Base-by-base conservation (phyloP, 352 stramenopile genomes). In the Phytopythium mirpurense region DNA sequence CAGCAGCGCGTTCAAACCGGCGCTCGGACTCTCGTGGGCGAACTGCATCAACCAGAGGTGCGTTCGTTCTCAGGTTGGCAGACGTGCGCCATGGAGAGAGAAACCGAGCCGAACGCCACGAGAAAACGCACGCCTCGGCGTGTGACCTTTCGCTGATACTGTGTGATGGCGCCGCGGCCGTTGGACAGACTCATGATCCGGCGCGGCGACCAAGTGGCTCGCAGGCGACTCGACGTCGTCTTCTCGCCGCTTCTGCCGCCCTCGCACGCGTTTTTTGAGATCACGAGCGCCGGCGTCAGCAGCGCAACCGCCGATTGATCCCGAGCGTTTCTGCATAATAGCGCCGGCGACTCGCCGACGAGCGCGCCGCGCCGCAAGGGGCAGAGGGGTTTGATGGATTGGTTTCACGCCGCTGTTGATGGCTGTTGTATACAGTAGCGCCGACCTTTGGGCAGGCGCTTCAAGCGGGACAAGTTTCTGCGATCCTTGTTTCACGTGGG, bases 41-140 rank as follows among this genome's bases (percentile, higher is more conserved):
- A 78, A 86, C 65, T 93, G 83, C 67, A 70, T 93, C 64, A 91
- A 90, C 61, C 83, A 93, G 57, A 65, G 83, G 78, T 88, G 63
- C 53, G 67, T 62, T 29, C 5, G 43, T 23, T 21, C 19, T 46
- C 48, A 12, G 18, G 23, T 37, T 36, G 16, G 5, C 8, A 50
- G 24, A 23, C 27, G 24, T 23, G 24, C 15, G 42, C 12, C 23
- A 50, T 7, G 19, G 23, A 12, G 40, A 41, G 18, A 14, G 1
- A 4, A 19, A 1, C 11, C 40, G 40, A 19, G 29, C 42, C 35
- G 21, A n/a, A 2, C 14, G 18, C n/a, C n/a, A n/a, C n/a, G n/a
- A n/a, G n/a, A n/a, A n/a, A n/a, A n/a, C n/a, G n/a, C n/a, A n/a
- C n/a, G n/a, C n/a, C n/a, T n/a, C n/a, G n/a, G n/a, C n/a, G n/a